Conservation (phyloP, 2,329 filamentous ascomycete genomes). For the Colletotrichum kahawae region DNA sequence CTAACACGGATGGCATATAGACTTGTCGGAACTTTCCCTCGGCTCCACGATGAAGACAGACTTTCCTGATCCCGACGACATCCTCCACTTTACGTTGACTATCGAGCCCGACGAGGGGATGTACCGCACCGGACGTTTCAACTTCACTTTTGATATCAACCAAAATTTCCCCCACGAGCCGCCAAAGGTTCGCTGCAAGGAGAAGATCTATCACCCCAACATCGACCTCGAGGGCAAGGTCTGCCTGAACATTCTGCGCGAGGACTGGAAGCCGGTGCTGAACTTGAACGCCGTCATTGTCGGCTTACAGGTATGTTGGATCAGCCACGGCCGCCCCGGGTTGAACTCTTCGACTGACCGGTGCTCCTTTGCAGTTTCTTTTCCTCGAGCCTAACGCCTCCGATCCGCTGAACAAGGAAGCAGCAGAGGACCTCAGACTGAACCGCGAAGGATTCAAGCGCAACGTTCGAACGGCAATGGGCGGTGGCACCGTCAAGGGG, state of each 20-base stretch:
- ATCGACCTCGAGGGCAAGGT: conserved; percentile 98
- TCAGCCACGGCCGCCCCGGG: no score
- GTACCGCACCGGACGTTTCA: conserved; percentile 88
- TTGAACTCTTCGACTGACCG: conserved; percentile 24
- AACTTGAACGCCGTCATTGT: conserved; percentile 97
- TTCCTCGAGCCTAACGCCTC: conserved; percentile 98
- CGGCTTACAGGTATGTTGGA: conserved; percentile 74
- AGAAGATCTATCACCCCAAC: conserved; percentile 99
- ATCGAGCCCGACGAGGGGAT: conserved; percentile 86
- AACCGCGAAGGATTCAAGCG: conserved; percentile 90
- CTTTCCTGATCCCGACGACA: conserved; percentile 84
- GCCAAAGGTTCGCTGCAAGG: conserved; percentile 93
- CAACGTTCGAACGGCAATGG: conserved; percentile 86
- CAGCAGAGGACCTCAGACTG: conserved; percentile 85
- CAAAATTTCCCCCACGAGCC: conserved; percentile 97
- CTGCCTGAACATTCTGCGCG: conserved; percentile 93
- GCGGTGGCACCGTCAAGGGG: conserved; percentile 76
- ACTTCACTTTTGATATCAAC: conserved; percentile 90
- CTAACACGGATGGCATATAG: conserved; percentile 45
- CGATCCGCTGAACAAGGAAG: conserved; percentile 98
- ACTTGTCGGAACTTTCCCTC: conserved; percentile 81
- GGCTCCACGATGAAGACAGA: conserved; percentile 81
- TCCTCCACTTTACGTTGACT: conserved; percentile 81
- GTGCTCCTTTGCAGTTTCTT: conserved; percentile 69
- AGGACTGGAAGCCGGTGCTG: conserved; percentile 99